These are phyloP conservation scores for Allomyces macrogynus DNA, from an alignment of 192 early-diverging fungal species.

Conservation along the genomic window DNA sequence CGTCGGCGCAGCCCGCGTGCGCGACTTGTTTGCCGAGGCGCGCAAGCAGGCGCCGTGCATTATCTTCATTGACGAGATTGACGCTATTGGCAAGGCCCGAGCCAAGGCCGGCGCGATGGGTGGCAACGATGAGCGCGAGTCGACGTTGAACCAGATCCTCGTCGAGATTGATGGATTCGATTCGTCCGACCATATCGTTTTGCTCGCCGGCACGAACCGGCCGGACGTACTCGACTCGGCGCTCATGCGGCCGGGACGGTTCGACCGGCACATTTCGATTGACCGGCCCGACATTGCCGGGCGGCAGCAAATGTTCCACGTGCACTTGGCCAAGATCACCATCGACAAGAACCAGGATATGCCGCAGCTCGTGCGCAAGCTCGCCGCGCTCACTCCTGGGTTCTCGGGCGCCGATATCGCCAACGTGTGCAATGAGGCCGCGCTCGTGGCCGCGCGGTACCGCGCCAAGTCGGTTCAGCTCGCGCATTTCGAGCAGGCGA, in stretches of 20 bases:
- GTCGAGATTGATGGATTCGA: slow-evolving; percentile 99
- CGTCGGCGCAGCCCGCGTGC: slow-evolving; percentile 77
- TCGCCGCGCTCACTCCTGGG: slow-evolving; percentile 90
- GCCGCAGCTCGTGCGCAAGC: slow-evolving; percentile 52
- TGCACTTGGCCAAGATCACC: slow-evolving; percentile 80
- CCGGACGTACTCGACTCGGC: slow-evolving; percentile 94
- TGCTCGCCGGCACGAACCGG: slow-evolving; percentile 93
- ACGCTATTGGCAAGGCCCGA: slow-evolving; percentile 96
- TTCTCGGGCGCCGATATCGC: slow-evolving; percentile 95
- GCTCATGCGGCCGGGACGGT: slow-evolving; percentile 88
- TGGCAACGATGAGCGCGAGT: slow-evolving; percentile 95
- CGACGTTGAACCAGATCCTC: slow-evolving; percentile 87
- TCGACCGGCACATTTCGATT: slow-evolving; percentile 94
- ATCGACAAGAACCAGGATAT: slow-evolving; percentile 51
- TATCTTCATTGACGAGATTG: slow-evolving; percentile 99
- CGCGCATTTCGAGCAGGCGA: slow-evolving; percentile 87
- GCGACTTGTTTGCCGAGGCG: slow-evolving; percentile 89
- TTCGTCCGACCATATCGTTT: slow-evolving; percentile 71
- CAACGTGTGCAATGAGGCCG: slow-evolving; percentile 98
- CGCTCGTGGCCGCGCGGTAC: slow-evolving; percentile 81
- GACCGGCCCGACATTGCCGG: slow-evolving; percentile 95
- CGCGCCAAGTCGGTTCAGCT: slow-evolving; percentile 52
- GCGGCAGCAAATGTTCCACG: slow-evolving; percentile 81
- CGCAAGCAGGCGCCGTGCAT: slow-evolving; percentile 96
- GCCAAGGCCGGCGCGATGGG: slow-evolving; percentile 67